Conservation (phyloP, 2,329 filamentous ascomycete genomes). For the Aureobasidium sp. region DNA sequence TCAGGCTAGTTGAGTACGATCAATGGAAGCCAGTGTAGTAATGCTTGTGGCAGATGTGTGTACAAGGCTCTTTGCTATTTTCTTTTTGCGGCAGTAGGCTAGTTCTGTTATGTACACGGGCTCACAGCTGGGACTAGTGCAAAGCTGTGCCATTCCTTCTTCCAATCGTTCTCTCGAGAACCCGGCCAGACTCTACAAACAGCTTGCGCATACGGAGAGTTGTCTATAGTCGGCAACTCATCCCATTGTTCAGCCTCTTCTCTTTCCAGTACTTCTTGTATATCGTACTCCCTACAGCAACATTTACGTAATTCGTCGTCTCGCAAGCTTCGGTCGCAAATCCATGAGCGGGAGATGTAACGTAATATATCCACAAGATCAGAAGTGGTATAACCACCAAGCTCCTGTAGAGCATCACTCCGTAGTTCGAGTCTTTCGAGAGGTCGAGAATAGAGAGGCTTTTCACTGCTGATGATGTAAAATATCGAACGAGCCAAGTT, state of each 20-base stretch:
- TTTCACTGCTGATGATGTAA: not conserved
- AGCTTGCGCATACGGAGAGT: not conserved
- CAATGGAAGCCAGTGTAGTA: too few relatives aligned
- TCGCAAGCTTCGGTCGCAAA: not conserved
- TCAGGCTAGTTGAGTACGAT: too few relatives aligned
- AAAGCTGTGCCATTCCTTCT: not conserved
- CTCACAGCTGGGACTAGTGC: too few relatives aligned
- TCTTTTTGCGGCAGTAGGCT: too few relatives aligned
- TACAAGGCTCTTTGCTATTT: too few relatives aligned
- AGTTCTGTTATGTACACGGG: too few relatives aligned
- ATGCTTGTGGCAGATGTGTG: too few relatives aligned
- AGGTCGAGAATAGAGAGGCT: not conserved
- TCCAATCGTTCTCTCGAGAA: not conserved
- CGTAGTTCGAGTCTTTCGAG: not conserved
- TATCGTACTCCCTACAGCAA: not conserved
- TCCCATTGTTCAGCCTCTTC: not conserved
- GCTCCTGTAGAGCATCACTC: not conserved
- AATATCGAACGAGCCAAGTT: not conserved
- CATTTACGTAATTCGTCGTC: not conserved
- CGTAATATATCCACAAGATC: not conserved
- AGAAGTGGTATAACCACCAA: not conserved
- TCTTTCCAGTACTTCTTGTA: not conserved
- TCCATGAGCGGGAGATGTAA: not conserved
- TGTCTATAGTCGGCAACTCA: not conserved
- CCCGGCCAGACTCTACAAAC: not conserved